Evolutionary conservation across 1,139 yeast species (phyloP).

Genomic region (Candida albicans): DNA sequence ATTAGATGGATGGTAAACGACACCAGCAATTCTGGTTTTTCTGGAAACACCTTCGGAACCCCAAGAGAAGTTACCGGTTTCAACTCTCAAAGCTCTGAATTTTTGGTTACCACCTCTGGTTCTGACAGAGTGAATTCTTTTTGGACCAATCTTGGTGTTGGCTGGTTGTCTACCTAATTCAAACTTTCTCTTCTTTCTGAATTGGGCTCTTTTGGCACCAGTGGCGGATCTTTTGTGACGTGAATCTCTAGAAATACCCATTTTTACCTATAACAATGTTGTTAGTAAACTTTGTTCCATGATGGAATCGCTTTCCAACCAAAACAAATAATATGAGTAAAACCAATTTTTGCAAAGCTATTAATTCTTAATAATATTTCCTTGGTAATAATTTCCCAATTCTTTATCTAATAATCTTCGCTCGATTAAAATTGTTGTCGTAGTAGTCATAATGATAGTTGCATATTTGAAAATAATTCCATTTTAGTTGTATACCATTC

Average conservation of each 20-base stretch:
- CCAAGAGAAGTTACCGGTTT: conserved; percentile 99
- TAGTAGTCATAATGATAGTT: too few species aligned
- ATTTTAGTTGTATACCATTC: too few species aligned
- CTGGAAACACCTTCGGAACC: conserved; percentile 98
- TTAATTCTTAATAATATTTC: neutral
- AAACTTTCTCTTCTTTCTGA: conserved; percentile 99
- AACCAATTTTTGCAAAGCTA: neutral
- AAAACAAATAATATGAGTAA: conserved; percentile 26
- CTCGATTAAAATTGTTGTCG: neutral
- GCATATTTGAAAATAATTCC: too few species aligned
- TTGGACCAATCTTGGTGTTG: conserved; percentile 98
- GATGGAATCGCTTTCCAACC: too few species aligned
- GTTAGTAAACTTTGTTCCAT: too few species aligned
- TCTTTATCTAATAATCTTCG: neutral
- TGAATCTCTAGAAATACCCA: conserved; percentile 99
- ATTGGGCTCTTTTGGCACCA: conserved; percentile 99
- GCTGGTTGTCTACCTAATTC: conserved; percentile 99
- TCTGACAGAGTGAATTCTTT: conserved; percentile 99
- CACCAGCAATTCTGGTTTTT: conserved; percentile 98
- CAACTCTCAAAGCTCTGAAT: conserved; percentile 99
- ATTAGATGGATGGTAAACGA: conserved; percentile 99
- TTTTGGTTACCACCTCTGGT: conserved; percentile 99
- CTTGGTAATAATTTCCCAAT: neutral
- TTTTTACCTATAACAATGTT: conserved; percentile 27
- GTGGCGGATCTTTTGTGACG: conserved; percentile 99